Conservation (phyloP, 192 early-diverging fungal species). For the Coemansia sp. region DNA sequence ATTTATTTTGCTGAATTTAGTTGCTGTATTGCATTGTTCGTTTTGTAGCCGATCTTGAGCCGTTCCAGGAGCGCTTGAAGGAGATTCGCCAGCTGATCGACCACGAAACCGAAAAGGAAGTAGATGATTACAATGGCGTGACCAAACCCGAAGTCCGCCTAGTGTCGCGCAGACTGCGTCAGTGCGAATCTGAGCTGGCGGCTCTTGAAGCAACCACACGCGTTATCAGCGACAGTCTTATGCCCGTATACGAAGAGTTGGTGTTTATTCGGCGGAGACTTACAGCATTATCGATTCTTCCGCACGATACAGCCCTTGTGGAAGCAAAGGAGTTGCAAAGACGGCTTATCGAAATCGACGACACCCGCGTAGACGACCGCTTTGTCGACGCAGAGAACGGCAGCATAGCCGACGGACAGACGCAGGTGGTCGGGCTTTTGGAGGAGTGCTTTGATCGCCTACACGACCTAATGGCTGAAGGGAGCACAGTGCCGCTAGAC, state of each 20-base stretch:
- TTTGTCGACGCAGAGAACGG: conserved; percentile 67
- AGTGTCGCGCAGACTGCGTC: conserved; percentile 44
- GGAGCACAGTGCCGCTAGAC: conserved; percentile 60
- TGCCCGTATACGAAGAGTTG: conserved; percentile 70
- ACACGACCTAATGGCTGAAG: conserved; percentile 75
- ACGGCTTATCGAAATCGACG: conserved; percentile 78
- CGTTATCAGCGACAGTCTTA: conserved; percentile 66
- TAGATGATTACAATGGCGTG: conserved; percentile 4
- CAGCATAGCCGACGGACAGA: conserved; percentile 73
- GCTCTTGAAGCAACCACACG: conserved; percentile 56
- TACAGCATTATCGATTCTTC: conserved; percentile 39
- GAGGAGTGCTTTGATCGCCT: conserved; percentile 79
- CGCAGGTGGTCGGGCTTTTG: conserved; percentile 74
- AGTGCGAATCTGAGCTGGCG: conserved; percentile 48
- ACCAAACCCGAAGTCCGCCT: conserved; percentile 36
- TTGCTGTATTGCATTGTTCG: not conserved
- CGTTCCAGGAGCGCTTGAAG: conserved; percentile 57
- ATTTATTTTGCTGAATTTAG: not conserved
- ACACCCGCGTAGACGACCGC: conserved; percentile 73
- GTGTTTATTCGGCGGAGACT: conserved; percentile 67
- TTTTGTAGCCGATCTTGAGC: conserved; percentile 57
- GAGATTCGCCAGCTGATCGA: conserved; percentile 62
- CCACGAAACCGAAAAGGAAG: conserved; percentile 35
- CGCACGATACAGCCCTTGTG: conserved; percentile 17
- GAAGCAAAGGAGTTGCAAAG: conserved; percentile 60